Conservation (phyloP, 257 asterid genomes). For the Vinca minor region DNA sequence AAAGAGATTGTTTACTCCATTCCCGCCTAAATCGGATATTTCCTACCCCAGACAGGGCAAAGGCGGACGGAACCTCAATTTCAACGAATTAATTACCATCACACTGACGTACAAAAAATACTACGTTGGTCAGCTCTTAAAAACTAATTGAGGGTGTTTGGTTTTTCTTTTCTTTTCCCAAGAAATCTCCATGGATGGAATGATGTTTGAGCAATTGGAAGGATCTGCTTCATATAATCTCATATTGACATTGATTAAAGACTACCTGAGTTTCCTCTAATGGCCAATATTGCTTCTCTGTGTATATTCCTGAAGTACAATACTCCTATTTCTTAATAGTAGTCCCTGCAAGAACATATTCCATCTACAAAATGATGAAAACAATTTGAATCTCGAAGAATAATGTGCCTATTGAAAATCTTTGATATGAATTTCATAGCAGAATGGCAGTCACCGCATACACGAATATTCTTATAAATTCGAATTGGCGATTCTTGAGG, state of each 20-base stretch:
- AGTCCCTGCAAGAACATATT: constrained; percentile 54
- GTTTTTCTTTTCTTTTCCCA: too few relatives aligned
- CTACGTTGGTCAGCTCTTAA: too few relatives aligned
- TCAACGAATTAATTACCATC: too few relatives aligned
- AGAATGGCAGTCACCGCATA: constrained; percentile 73
- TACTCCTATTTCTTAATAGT: constrained; percentile 57
- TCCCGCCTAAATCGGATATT: too few relatives aligned
- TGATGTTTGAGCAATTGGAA: constrained; percentile 50
- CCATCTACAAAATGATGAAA: constrained; percentile 73
- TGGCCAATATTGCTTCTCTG: neutral
- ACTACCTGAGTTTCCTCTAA: constrained; percentile 41
- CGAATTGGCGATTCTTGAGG: constrained; percentile 44
- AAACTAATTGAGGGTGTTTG: too few relatives aligned
- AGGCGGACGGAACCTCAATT: too few relatives aligned
- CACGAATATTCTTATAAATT: constrained; percentile 58
- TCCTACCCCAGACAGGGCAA: too few relatives aligned
- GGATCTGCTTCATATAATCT: constrained; percentile 40
- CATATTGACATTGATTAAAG: constrained; percentile 40
- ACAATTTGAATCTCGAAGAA: constrained; percentile 61
- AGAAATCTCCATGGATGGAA: constrained; percentile 80
- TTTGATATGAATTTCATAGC: constrained; percentile 54
- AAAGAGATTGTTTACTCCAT: too few relatives aligned
- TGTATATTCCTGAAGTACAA: too few relatives aligned
- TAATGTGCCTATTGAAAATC: constrained; percentile 34
- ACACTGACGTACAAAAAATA: too few relatives aligned